Base-by-base conservation (phyloP, 1,284 basidiomycete species). In the Cryptococcus sp. region DNA sequence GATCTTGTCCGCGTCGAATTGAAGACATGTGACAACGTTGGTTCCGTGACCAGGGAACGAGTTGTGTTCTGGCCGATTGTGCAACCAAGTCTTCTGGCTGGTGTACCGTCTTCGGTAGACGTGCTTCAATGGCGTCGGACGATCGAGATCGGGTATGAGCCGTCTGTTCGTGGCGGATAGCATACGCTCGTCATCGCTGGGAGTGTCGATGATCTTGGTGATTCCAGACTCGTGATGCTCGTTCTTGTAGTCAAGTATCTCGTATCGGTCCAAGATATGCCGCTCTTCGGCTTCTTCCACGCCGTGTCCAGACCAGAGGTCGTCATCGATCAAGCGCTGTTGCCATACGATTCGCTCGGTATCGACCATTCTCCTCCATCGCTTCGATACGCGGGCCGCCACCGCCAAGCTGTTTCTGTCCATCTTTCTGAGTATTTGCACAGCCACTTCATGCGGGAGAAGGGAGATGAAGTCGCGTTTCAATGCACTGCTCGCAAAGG, bases 1-100 rank as follows among this genome's bases (percentile, higher is more conserved):
- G 77, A 97, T 91, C 68, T 93, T 91, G 47, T 90, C 89, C 66
- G 87, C 87, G 52, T 93, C 94, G 80, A 97, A 92, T 70, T 96
- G 86, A 50, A 96, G 84, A 77, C 92, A 95, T 35, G 93, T 97
- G 65, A 97, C 91, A 57, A 96, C 93, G 45, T 88, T 88, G 46
- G 86, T 87, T 1, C 91, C 91, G 67, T 93, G 90, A 7, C 92
- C 92, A 5, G 88, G 82, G 79, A 96, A 93, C 3, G 87, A 87
- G 53, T 87, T 82, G 60, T 90, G 88, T 61, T 84, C 65, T 1
- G 80, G 80, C 50, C 69, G 65, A 41, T 59, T 58, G 39, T 76
- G 65, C 19, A 77, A 70, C 81, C 81, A 82, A 57, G 75, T 78
- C 31, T 67, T 86, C 1, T 88, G 87, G 60, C 86, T 84, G n/a